These are phyloP conservation scores for Boletus holoroseus DNA, from an alignment of 1,284 basidiomycete species.

Conservation along the genomic window DNA sequence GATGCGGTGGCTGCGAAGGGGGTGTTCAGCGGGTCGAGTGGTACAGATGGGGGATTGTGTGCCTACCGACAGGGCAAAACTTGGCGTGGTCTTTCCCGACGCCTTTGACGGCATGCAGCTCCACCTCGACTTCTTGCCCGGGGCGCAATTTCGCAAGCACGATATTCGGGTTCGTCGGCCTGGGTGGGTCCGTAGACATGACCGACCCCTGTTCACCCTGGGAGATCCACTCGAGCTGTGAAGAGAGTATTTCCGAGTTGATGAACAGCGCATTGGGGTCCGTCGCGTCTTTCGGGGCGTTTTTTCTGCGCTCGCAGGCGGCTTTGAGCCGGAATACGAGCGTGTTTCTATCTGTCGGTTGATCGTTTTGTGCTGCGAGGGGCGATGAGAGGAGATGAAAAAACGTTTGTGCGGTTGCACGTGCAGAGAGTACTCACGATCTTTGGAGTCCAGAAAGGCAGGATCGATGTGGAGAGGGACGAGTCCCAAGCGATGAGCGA, in stretches of 20 bases:
- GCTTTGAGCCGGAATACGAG: slow-evolving; percentile 82
- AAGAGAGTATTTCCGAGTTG: slow-evolving; percentile 73
- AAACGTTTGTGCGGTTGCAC: neutral
- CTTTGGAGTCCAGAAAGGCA: slow-evolving; percentile 48
- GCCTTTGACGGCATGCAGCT: slow-evolving; percentile 91
- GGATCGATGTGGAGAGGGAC: slow-evolving; percentile 90
- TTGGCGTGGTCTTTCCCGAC: slow-evolving; percentile 98
- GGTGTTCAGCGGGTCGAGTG: neutral
- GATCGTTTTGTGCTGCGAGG: slow-evolving; percentile 40
- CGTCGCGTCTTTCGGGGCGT: slow-evolving; percentile 50
- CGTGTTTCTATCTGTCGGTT: slow-evolving; percentile 86
- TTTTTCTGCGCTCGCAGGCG: slow-evolving; percentile 62
- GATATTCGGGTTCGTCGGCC: slow-evolving; percentile 78
- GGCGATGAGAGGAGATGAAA: neutral
- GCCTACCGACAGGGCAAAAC: slow-evolving; percentile 91
- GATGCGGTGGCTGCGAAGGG: slow-evolving; percentile 75
- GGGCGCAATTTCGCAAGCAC: slow-evolving; percentile 93
- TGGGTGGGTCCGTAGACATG: slow-evolving; percentile 51
- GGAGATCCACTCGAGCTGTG: slow-evolving; percentile 77
- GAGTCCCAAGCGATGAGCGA: slow-evolving; percentile 87
- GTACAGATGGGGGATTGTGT: neutral
- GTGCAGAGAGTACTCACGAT: slow-evolving; percentile 27
- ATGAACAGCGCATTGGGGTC: slow-evolving; percentile 64
- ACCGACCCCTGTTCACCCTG: slow-evolving; percentile 77
- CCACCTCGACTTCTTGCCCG: slow-evolving; percentile 79